phyloP scores from a whole-genome alignment of 192 early-diverging fungal genomes.

The Coemansia sp. region DNA sequence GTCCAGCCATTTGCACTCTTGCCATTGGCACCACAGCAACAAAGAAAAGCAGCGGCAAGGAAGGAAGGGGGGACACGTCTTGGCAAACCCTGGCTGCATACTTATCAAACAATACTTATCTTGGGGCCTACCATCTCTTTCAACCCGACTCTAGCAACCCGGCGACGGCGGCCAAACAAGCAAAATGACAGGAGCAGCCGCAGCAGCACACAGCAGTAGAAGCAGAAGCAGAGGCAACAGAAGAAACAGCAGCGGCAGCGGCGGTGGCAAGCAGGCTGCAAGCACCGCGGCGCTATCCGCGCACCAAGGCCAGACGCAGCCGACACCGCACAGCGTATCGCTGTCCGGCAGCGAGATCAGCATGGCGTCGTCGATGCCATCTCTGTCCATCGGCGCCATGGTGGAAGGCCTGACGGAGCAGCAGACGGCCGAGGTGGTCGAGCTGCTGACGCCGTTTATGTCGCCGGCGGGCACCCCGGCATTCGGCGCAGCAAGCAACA shows the following conservation, averaged over 20 bases:
- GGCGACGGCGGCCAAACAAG: no score
- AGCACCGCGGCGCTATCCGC: background rate
- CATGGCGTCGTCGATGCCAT: constrained; percentile 15
- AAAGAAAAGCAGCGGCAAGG: no score
- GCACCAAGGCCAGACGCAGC: background rate
- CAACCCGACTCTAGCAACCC: no score
- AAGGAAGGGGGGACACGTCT: no score
- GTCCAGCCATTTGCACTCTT: no score
- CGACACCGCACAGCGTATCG: background rate
- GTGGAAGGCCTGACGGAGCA: constrained; percentile 36
- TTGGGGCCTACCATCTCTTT: no score
- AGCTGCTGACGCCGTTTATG: constrained; percentile 45
- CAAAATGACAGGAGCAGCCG: constrained; percentile 1
- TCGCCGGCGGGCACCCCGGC: constrained; percentile 31
- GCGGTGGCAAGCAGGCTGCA: background rate
- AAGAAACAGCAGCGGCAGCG: no score
- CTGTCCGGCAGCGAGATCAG: background rate
- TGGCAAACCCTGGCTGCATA: no score
- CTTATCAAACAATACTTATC: no score
- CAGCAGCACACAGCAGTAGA: background rate
- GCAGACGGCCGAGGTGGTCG: constrained; percentile 43
- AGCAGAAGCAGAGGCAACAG: background rate
- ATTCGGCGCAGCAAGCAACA: background rate
- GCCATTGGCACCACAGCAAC: no score
- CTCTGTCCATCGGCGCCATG: constrained; percentile 18